Evolutionary conservation across 2,329 filamentous ascomycete species (phyloP).

Genomic region (Exophiala mesophila): DNA sequence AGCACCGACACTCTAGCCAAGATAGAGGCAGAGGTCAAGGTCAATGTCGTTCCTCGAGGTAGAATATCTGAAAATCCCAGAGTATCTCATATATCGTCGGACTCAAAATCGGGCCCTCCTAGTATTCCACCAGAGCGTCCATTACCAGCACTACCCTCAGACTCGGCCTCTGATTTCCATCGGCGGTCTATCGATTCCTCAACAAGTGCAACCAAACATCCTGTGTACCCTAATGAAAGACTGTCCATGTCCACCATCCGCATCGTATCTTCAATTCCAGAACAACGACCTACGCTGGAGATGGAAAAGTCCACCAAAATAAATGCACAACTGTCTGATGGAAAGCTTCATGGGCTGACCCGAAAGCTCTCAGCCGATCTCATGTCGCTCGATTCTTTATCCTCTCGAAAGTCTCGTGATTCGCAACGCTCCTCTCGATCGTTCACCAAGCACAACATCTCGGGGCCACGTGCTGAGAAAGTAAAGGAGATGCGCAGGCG

Average conservation of each 20-base stretch:
- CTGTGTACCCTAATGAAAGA: neutral
- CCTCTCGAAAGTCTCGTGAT: neutral
- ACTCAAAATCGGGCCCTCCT: conserved; percentile 9
- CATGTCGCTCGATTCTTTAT: neutral
- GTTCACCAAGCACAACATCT: conserved; percentile 5
- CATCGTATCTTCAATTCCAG: neutral
- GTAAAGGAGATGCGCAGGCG: conserved; percentile 14
- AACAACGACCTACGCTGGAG: neutral
- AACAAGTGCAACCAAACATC: too few relatives aligned
- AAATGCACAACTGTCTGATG: too few relatives aligned
- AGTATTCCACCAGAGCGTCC: conserved; percentile 20
- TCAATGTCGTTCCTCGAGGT: neutral
- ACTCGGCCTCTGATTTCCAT: neutral
- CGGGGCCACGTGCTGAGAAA: conserved; percentile 13
- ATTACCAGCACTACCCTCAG: conserved; percentile 17
- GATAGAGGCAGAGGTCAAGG: conserved; percentile 20
- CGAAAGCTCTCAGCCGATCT: neutral
- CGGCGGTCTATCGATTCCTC: neutral
- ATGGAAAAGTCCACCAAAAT: neutral
- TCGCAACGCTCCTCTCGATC: neutral
- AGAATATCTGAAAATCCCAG: neutral
- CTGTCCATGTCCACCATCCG: conserved; percentile 1
- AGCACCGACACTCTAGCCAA: conserved; percentile 18
- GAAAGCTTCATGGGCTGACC: too few relatives aligned
- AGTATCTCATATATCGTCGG: conserved; percentile 1